These are phyloP conservation scores for Spergularia marina DNA, from an alignment of 148 eudicot species.

Conservation along the genomic window DNA sequence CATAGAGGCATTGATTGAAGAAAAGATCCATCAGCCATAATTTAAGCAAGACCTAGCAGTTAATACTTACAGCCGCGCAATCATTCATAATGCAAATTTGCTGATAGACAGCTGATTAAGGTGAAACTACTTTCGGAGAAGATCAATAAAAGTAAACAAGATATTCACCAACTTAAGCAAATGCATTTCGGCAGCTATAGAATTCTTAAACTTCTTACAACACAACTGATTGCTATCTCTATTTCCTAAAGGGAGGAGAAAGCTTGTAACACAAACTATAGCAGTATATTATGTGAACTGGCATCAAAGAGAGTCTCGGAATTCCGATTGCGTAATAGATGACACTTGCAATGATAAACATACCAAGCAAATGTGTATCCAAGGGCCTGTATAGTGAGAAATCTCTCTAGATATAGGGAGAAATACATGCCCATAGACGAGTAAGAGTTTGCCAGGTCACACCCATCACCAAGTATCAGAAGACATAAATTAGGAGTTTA, in stretches of 20 bases:
- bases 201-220: not conserved
- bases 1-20: not conserved
- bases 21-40: slow-evolving; percentile 9
- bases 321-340: no score
- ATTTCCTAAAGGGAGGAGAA: not conserved
- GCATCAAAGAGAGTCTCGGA: no score
- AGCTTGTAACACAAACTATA: no score
- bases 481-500: no score
- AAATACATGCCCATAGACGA: no score
- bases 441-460: no score
- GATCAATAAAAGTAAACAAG: not conserved
- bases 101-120: not conserved
- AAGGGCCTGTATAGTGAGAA: no score
- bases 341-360: no score
- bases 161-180: not conserved
- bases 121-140: not conserved
- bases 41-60: not conserved
- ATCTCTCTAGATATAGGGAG: no score
- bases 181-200: not conserved
- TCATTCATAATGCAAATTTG: not conserved
- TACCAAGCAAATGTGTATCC: no score
- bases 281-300: no score
- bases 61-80: not conserved
- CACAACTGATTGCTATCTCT: not conserved
- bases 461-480: no score